Evolutionary conservation across 176 grass and related monocot species (phyloP).

Genomic region (Metroxylon sagu): DNA sequence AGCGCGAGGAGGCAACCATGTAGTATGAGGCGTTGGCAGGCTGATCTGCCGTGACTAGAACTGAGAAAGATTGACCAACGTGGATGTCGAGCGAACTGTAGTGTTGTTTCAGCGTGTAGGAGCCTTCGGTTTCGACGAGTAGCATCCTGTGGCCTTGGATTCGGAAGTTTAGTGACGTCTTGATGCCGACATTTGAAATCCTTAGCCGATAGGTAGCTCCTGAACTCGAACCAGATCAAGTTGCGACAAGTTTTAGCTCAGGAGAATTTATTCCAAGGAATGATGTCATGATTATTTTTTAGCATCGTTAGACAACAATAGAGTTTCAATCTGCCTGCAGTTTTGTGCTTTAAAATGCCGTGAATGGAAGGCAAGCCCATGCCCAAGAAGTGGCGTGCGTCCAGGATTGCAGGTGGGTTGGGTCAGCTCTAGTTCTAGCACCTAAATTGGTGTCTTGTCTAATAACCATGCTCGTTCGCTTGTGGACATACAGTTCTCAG

Average conservation of each 20-base stretch:
- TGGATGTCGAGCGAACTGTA: slow-evolving; percentile 2
- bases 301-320: no score
- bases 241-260: background rate
- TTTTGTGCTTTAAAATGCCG: no score
- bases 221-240: background rate
- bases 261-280: no score
- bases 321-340: no score
- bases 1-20: background rate
- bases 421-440: no score
- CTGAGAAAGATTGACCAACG: background rate
- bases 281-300: no score
- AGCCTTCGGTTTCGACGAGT: background rate
- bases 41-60: slow-evolving; percentile 1
- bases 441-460: no score
- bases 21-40: background rate
- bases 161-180: background rate
- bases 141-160: background rate
- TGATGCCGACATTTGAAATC: slow-evolving; percentile 4
- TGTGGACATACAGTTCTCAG: no score
- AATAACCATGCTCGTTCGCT: no score
- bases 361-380: no score
- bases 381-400: no score
- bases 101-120: background rate
- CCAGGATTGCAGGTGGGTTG: no score
- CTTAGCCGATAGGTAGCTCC: background rate